phyloP scores from a whole-genome alignment of 2,329 filamentous ascomycete species.

The Corynespora cassiicola region DNA sequence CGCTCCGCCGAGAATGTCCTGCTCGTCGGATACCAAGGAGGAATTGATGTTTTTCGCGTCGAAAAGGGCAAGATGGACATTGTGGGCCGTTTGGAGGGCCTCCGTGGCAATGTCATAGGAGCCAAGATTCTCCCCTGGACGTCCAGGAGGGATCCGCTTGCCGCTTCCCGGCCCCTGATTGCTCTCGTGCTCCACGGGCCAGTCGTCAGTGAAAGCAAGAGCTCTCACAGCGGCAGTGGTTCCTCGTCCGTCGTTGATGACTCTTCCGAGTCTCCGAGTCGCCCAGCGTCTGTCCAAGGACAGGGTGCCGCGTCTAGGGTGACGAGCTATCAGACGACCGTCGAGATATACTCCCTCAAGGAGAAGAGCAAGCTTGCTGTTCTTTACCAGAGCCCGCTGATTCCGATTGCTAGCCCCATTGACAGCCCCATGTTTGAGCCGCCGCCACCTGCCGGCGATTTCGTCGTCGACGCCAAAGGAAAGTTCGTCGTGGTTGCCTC shows the following conservation, averaged over 20 bases:
- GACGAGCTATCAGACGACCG: conserved; percentile 80
- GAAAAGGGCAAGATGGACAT: conserved; percentile 74
- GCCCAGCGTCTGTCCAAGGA: conserved; percentile 38
- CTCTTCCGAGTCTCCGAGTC: conserved; percentile 42
- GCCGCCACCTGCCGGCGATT: conserved; percentile 73
- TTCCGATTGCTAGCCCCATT: conserved; percentile 63
- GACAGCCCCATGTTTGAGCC: conserved; percentile 70
- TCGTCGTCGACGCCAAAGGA: conserved; percentile 75
- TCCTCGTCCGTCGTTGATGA: conserved; percentile 46
- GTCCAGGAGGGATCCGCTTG: conserved; percentile 58
- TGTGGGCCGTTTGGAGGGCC: conserved; percentile 73
- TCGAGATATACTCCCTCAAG: conserved; percentile 86
- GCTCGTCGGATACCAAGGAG: conserved; percentile 80
- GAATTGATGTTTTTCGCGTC: conserved; percentile 76
- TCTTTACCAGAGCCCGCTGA: conserved; percentile 73
- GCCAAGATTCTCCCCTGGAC: conserved; percentile 83
- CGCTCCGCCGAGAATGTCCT: conserved; percentile 67
- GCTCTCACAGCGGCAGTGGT: conserved; percentile 39
- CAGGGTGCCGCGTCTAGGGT: conserved; percentile 45
- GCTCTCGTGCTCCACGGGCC: conserved; percentile 84
- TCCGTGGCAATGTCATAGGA: conserved; percentile 79
- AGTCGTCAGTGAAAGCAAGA: conserved; percentile 58
- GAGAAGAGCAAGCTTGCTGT: conserved; percentile 75
- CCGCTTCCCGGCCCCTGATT: conserved; percentile 72
- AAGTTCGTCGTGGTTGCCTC: conserved; percentile 78